A percentile compares a stretch with the other conserved stretches of the same genome.
Evolutionary conservation across 164 flowering plant genomes (phyloP).

Genomic region (Chloranthus sessilifolius): DNA sequence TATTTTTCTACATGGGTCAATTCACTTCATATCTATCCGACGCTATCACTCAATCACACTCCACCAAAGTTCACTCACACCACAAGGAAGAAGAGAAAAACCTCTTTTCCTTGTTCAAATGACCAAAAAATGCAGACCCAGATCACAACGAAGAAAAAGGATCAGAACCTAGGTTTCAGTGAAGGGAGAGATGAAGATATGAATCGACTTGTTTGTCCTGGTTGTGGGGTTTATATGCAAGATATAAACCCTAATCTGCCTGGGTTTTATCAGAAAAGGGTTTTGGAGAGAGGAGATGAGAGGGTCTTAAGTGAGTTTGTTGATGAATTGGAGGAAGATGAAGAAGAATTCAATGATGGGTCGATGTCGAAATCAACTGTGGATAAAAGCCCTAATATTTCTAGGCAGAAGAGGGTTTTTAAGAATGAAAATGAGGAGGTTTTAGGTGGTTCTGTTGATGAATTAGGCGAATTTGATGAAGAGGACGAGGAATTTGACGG

Average conservation of each 20-base stretch:
- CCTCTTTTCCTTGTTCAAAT: constrained; percentile 4
- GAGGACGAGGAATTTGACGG: constrained; percentile 19
- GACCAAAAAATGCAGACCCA: constrained; percentile 13
- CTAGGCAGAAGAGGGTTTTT: no score
- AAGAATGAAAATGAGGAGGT: no score
- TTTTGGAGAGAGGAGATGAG: constrained; percentile 6
- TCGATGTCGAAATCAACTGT: no score
- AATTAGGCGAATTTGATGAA: constrained; percentile 16
- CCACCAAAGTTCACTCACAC: background rate
- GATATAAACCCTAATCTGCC: constrained; percentile 74
- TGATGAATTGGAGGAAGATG: constrained; percentile 17
- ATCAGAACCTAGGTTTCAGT: constrained; percentile 42
- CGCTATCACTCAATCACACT: background rate
- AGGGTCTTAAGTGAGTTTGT: constrained; percentile 3
- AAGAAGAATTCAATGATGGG: no score
- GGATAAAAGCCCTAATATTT: no score
- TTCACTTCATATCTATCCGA: background rate
- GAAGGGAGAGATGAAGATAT: constrained; percentile 90
- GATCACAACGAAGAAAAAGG: constrained; percentile 18
- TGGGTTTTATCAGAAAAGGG: constrained; percentile 65
- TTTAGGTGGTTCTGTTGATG: no score
- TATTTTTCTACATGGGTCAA: background rate
- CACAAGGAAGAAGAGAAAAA: background rate
- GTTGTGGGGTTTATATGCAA: constrained; percentile 97
- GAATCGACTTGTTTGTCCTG: constrained; percentile 75